Base-by-base conservation (phyloP, 1,139 yeast species). In the Yamadazyma trypodendri region DNA sequence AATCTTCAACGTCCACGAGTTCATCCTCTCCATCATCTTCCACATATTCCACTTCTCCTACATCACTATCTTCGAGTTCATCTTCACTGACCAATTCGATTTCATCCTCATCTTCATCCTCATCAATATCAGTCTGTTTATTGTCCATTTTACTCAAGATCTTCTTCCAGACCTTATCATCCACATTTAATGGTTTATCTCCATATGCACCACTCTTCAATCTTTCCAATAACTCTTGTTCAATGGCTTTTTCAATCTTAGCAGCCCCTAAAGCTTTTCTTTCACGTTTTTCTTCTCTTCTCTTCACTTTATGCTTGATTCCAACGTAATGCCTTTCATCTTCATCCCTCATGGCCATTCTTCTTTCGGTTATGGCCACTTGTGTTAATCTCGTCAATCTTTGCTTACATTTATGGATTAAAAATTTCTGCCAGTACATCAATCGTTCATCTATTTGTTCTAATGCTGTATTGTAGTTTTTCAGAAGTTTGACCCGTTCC, bases 161-260 rank as follows among this genome's bases (percentile, higher is more conserved):
- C 68, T 81, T 87, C 75, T 84, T 84, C 98, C 98, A 92, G 45
- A 92, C 81, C 65, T 82, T 83, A 56, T 90, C 97, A 54, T 92
- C 97, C 31, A 92, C 98, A 56, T 92, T 92, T 57, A 92, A 73
- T 41, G 98, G 98, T 61, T 90, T 87, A 56, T 92, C 97, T 46
- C 98, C 98, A 56, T 92, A 92, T 6, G 97, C 97, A 45, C 98
- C 98, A 60, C 92, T 82, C 79, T 92, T 92, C 54, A 92, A 77
- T 65, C 98, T 81, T 39, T 90, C 96, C 54, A 92, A 73, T 49
- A 92, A 75, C 64, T 92, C 98, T 67, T 88, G 88, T 63, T 92
- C 98, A 51, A 92, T 92, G 10, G 96, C 88, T 68, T 88, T 89
- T 62, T 92, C 98, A 52, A 92, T 86, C 71, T 86, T 86, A 24